phyloP scores from a whole-genome alignment of 2,329 filamentous ascomycete genomes.

The Claviceps monticola region DNA sequence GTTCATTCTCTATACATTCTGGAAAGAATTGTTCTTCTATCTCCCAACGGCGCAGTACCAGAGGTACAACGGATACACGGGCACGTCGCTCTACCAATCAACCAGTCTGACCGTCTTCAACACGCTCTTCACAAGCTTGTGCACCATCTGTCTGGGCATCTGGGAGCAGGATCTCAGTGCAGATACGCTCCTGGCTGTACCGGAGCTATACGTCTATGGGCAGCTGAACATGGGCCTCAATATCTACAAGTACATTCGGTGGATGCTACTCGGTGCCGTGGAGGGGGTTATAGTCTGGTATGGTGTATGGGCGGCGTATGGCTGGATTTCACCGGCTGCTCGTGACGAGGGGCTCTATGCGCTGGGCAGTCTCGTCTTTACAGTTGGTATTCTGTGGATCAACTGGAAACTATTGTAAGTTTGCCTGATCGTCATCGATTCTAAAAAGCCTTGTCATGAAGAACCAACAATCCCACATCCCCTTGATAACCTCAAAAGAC shows the following conservation, averaged over 20 bases:
- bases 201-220: constrained; percentile 77
- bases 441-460: too few relatives aligned
- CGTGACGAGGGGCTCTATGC: constrained; percentile 59
- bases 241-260: constrained; percentile 55
- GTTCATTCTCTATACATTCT: constrained; percentile 83
- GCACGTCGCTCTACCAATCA: constrained; percentile 79
- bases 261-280: constrained; percentile 61
- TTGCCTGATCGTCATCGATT: neutral
- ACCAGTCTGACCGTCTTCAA: constrained; percentile 88
- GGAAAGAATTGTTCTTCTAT: constrained; percentile 79
- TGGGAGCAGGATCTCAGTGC: constrained; percentile 82
- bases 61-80: constrained; percentile 72
- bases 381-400: constrained; percentile 56
- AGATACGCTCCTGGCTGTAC: constrained; percentile 78
- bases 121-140: constrained; percentile 80
- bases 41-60: constrained; percentile 76
- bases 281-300: constrained; percentile 68
- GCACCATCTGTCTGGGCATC: constrained; percentile 78
- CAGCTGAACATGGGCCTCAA: constrained; percentile 64
- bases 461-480: too few relatives aligned
- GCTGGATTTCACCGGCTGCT: constrained; percentile 32
- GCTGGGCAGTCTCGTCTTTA: constrained; percentile 59
- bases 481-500: neutral
- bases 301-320: constrained; percentile 39
- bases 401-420: constrained; percentile 62